Base-by-base conservation (phyloP, 345 rosid genomes). In the Conringia planisiliqua region DNA sequence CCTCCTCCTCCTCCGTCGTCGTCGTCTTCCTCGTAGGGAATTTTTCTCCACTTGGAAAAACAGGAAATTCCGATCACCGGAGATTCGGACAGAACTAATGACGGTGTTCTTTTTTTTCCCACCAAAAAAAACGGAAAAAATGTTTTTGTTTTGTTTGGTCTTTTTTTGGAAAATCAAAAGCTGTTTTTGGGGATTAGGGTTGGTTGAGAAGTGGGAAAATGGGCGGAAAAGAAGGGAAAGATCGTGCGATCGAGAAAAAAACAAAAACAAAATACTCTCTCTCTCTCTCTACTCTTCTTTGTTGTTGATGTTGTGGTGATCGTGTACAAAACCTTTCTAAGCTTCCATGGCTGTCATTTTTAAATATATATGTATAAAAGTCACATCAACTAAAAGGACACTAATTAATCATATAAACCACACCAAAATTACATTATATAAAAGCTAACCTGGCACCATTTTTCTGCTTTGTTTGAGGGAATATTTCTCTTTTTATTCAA, bases 331-430 rank as follows among this genome's bases (percentile, higher is more conserved):
- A 48, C 77, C 68, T 84, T 57, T 47, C 86, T 80, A 85, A 76
- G 71, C 72, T 87, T 89, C 85, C 86, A 80, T 83, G 86, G 70
- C 86, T 74, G 73, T 85, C 84, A 20, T 42, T 64, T 61, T 61
- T 27, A 12, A 7, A 54, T 54, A 30, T 0, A 55, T 16, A 42
- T 4, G n/a, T n/a, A n/a, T n/a, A n/a, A n/a, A 11, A 44, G 6
- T 9, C 8, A 43, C 3, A n/a, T 46, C 51, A 46, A 44, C 10
- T 17, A 29, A 22, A 22, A 22, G 24, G 24, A 22, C 30, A 4
- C 30, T 27, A 27, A 27, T 3, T 3, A 27, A 27, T 27, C 1
- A 27, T 1, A 1, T 27, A 30, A 4, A 30, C 5, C 6, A 30
- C 33, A 30, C 5, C 6, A 30, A 44, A 40, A 40, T 5, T 3